phyloP scores from a whole-genome alignment of 192 early-diverging fungal genomes.

The Chytriomyces confervae region DNA sequence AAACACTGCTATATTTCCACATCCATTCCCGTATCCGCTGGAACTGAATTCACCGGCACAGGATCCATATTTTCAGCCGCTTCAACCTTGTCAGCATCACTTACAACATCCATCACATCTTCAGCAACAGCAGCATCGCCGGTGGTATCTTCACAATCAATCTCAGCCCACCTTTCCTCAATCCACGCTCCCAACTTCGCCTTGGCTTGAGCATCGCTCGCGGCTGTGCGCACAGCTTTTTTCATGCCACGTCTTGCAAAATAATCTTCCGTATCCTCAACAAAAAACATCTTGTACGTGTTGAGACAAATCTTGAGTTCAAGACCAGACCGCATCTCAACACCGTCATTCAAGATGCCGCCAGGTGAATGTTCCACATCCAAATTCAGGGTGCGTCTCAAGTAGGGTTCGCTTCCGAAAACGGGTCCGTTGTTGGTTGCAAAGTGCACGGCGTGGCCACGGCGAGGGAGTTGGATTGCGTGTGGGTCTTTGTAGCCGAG shows the following conservation, averaged over 20 bases:
- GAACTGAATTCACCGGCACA: background rate
- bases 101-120: background rate
- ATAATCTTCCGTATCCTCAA: slow-evolving; percentile 92
- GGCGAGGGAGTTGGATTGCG: slow-evolving; percentile 41
- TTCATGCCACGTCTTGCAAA: slow-evolving; percentile 50
- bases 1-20: slow-evolving; percentile 14
- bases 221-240: background rate
- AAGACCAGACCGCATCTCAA: slow-evolving; percentile 77
- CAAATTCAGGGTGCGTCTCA: slow-evolving; percentile 67
- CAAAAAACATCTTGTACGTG: slow-evolving; percentile 98
- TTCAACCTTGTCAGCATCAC: background rate
- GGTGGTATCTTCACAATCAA: slow-evolving; percentile 7
- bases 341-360: slow-evolving; percentile 37
- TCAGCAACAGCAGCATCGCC: no score
- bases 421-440: background rate
- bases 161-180: slow-evolving; percentile 13
- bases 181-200: slow-evolving; percentile 24
- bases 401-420: slow-evolving; percentile 65
- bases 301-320: slow-evolving; percentile 97
- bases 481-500: background rate
- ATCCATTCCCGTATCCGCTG: slow-evolving; percentile 3
- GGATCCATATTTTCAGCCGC: no score
- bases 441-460: background rate
- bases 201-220: background rate
- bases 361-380: background rate